Evolutionary conservation across 1,284 basidiomycete species (phyloP), one percentile per base, ranked within the genome.

Genomic region (Marasmius sp.): DNA sequence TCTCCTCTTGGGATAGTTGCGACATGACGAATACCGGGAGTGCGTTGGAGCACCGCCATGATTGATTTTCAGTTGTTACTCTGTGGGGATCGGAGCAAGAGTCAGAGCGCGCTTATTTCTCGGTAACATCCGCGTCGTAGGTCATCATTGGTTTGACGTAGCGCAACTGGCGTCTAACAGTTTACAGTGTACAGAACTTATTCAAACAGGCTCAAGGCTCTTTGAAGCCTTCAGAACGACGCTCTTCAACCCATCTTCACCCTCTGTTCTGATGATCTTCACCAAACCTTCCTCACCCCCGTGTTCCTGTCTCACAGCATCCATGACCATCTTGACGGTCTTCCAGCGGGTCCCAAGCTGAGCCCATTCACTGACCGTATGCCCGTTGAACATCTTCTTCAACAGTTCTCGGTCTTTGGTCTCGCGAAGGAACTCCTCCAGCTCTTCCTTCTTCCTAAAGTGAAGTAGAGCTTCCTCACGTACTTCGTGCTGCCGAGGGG

Each of bases 391-490:
- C 2, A 74, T 65, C 22, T 69, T 70, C 70, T 81, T 86, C 34
- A 83, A 47, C 61, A 73, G 73, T 47, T 69, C 61, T 62, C 74
- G 77, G 18, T 67, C 68, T 2, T 67, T 63, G 37, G 75, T 73
- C 45, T 74, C 73, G 22, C 67, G 64, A 4, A 72, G 65, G 27
- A 81, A 63, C 22, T 71, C 71, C 39, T 85, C 80, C 66, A 81
- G 81, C 63, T 82, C 79, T 16, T 77, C 72, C 66, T 79, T 79
- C 69, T 84, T 85, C 7, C 79, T 77, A 67, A 89, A 91, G 67
- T 76, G 76, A 16, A 71, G 69, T 18, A 89, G 75, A 0, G 85
- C 85, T 38, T 81, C 79, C 57, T 80, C 75, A 20, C 74, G 71
- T 39, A 75, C 68, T 65, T 64, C 58, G 56, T 71, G 61, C 50